Evolutionary conservation across 2,329 filamentous ascomycete species (phyloP), one percentile per base, ranked within the genome.

Genomic region (Botrytis paeoniae): DNA sequence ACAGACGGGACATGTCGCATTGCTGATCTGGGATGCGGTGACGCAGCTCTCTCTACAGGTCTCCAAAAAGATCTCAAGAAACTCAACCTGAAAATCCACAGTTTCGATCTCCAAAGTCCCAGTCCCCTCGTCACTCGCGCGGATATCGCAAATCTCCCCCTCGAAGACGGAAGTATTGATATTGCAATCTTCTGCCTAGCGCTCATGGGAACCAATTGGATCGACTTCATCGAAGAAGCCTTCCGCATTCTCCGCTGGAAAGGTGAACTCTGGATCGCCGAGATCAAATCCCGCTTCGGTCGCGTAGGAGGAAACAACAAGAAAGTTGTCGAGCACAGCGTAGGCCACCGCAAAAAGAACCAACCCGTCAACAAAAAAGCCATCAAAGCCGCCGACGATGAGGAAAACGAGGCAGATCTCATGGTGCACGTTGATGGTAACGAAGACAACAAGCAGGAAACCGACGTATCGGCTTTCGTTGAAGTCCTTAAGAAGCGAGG

Each of bases 201-300:
- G 68, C 89, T 99, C 74, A 99, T 99, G 96, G 96, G 96, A 80
- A 99, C 96, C 72, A 99, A 99, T 84, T 99, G 96, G 95, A 88
- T 97, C 70, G 91, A 94, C 78, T 98, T 99, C 81, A 89, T 99
- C 79, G 96, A 98, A 83, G 96, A 99, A 84, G 95, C 95, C 22
- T 97, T 94, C 85, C 91, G 96, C 71, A 87, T 98, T 69, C 87
- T 99, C 75, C 92, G 94, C 80, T 95, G 94, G 88, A 95, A 96
- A 80, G 96, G 96, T 77, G 96, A 99, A 85, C 90, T 97, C 71
- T 99, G 96, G 96, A 89, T 99, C 69, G 93, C 94, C 65, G 96
- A 99, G 84, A 98, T 99, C 83, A 98, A 98, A 85, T 93, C 90
- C 76, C 92, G 96, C 45, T 98, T 99, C 80, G 91, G 89, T 5